Percentiles rank a stretch among this genome's conserved stretches.
Conservation (phyloP, 2,329 filamentous ascomycete species). For the Talaromyces sp. region DNA sequence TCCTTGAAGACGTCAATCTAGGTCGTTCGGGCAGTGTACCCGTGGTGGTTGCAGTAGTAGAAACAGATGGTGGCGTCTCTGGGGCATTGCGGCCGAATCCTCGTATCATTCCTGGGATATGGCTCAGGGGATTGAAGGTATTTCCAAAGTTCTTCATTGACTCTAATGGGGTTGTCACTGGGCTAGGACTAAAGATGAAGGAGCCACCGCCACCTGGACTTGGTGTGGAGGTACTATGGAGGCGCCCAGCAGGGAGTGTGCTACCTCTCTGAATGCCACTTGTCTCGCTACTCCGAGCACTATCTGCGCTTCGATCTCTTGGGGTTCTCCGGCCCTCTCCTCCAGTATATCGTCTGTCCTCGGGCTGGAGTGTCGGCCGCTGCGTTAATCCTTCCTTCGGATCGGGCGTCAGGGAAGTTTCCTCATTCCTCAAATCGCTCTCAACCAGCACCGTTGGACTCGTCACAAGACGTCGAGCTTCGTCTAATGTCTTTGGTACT, state of each 20-base stretch:
- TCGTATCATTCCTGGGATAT: constrained; percentile 73
- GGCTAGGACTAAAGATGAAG: constrained; percentile 25
- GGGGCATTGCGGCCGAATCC: constrained; percentile 60
- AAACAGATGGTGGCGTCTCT: constrained; percentile 36
- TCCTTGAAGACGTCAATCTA: constrained; percentile 22
- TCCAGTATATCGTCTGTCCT: constrained; percentile 67
- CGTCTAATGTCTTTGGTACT: constrained; percentile 86
- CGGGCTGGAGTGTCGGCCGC: constrained; percentile 42
- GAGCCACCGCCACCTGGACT: constrained; percentile 21
- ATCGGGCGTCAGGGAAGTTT: constrained; percentile 50
- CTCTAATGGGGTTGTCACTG: constrained; percentile 62
- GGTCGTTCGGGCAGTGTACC: constrained; percentile 2
- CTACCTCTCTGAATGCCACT: constrained; percentile 15
- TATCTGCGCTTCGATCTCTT: constrained; percentile 76
- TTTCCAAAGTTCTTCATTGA: constrained; percentile 78
- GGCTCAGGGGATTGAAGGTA: constrained; percentile 76
- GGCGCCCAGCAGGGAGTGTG: constrained; percentile 19
- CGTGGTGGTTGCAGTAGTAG: constrained; percentile 31
- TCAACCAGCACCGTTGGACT: constrained; percentile 49
- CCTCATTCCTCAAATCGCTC: constrained; percentile 47
- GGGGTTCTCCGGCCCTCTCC: constrained; percentile 63
- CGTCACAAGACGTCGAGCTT: constrained; percentile 83
- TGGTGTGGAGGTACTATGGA: constrained; percentile 19
- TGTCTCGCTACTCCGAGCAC: constrained; percentile 43
- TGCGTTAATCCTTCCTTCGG: constrained; percentile 34